Conservation (phyloP, 2,329 filamentous ascomycete species). For the Aphanocladium album region DNA sequence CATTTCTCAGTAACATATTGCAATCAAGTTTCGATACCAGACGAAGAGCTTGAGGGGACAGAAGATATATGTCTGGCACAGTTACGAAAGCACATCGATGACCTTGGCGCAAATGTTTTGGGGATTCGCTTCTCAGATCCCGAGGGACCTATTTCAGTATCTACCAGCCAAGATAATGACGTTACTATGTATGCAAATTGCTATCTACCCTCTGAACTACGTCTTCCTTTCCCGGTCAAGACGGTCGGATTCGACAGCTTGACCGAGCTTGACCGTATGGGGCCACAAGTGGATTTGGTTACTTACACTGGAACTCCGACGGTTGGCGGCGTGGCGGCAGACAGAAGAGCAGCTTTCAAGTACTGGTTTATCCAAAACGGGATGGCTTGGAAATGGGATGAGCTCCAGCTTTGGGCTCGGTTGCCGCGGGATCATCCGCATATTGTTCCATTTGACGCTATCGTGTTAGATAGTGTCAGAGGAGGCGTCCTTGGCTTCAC, state of each 20-base stretch:
- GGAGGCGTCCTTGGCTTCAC: constrained; percentile 32
- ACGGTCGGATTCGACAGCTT: constrained; percentile 21
- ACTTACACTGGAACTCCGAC: constrained; percentile 16
- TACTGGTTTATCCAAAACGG: constrained; percentile 26
- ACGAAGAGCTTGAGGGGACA: constrained; percentile 4
- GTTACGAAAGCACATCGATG: constrained; percentile 7
- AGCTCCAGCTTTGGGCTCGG: constrained; percentile 29
- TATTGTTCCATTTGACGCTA: constrained; percentile 28
- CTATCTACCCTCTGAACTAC: not conserved
- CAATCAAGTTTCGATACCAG: not conserved
- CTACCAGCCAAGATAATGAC: constrained; percentile 22
- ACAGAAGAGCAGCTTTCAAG: constrained; percentile 25
- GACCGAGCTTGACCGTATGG: constrained; percentile 24
- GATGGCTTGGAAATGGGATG: constrained; percentile 25
- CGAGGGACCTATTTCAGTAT: constrained; percentile 15
- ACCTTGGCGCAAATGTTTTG: constrained; percentile 6
- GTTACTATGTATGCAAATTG: constrained; percentile 23
- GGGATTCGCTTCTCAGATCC: constrained; percentile 10
- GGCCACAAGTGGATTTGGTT: constrained; percentile 25
- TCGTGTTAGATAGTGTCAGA: constrained; percentile 30
- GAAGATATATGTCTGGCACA: constrained; percentile 4
- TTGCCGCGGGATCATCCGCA: constrained; percentile 27
- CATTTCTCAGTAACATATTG: constrained; percentile 10
- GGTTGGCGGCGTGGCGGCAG: constrained; percentile 7
- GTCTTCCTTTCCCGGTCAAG: constrained; percentile 18